Evolutionary conservation across 352 stramenopile species (phyloP), one percentile per base, ranked within the genome.

Genomic region (Aphanomyces euteiches): DNA sequence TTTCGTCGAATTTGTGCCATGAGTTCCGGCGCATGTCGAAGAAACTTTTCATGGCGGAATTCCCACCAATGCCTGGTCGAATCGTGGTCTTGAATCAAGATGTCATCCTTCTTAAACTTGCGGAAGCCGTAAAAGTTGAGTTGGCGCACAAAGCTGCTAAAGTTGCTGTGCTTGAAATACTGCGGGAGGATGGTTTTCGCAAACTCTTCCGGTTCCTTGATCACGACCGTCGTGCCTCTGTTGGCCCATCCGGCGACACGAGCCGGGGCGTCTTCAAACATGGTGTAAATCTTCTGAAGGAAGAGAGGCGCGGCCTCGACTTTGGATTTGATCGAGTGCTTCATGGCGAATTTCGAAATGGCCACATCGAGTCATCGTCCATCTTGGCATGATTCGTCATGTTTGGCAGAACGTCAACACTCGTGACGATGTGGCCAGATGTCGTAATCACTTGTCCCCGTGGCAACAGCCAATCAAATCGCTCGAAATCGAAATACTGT

Each of bases 21-120:
- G 39, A 96, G 82, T 60, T 93, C 80, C 56, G 90, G 80, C 34
- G 85, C 84, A 10, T 87, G 89, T 47, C 85, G 81, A 53, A 93
- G 64, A 67, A 97, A 97, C 72, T 94, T 90, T 28, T 93, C 85
- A 72, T 97, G 90, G 73, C 92, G 90, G 66, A 97, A 97, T 77
- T 96, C 88, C 89, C 89, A 57, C 60, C 60, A 37, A 15, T 67
- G 47, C 19, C 54, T 56, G 5, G 60, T 67, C 47, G 12, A 36
- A 6, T 67, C 60, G 28, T 67, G 17, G n/a, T 67, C 60, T 7
- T 36, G 28, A 21, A 67, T 67, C n/a, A 67, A 37, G 28, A 67
- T 57, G 41, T 67, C 73, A 3, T 74, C 66, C 39, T 74, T 50
- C 21, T 76, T 71, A 4, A 38, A 56, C 48, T 78, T 78, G 21